Base-by-base conservation (phyloP, 305 asterid genomes). In the Salvia sclarea region DNA sequence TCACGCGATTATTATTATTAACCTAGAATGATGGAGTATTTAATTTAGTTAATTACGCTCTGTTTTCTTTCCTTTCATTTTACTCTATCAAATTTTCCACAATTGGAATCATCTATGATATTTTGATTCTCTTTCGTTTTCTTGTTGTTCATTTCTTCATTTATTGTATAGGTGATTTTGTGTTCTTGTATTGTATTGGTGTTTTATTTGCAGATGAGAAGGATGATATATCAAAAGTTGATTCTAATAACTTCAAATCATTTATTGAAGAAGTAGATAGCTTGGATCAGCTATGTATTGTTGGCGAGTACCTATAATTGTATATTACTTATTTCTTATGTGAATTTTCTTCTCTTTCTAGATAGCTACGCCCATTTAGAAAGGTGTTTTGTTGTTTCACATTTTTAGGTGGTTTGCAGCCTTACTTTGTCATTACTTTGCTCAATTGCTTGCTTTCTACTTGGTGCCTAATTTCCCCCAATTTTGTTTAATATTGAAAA, bases 201-300 rank as follows among this genome's bases (percentile, higher is more conserved):
- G 6, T 57, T 41, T 21, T 28, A 44, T 75, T 48, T 78, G 85
- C 95, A 93, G 98, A 91, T 73, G 96, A 84, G 64, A 83, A 80
- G 74, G 98, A 91, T 74, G 95, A 86, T 78, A 53, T 94, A 20
- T 80, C 87, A 5, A 81, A 74, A 68, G 84, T 71, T 66, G 91
- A 86, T 72, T 87, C 95, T 0, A 79, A 82, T 41, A 88, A 81
- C 71, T 89, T 94, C 75, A 80, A 78, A 56, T 68, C 95, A 10
- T 83, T 90, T 65, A 76, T 93, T 63, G 86, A 86, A 64, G 96
- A 87, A 82, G 97, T 79, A 47, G 97, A 93, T 59, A 78, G 47
- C 78, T 76, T 93, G 83, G 95, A 93, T 72, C 85, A 81, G 73
- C 89, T 72, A 78, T 97, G 98, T 92, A 90, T 37, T 41, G 48